phyloP scores from a whole-genome alignment of 805 yeast species.

The Kockiozyma suomiensis region DNA sequence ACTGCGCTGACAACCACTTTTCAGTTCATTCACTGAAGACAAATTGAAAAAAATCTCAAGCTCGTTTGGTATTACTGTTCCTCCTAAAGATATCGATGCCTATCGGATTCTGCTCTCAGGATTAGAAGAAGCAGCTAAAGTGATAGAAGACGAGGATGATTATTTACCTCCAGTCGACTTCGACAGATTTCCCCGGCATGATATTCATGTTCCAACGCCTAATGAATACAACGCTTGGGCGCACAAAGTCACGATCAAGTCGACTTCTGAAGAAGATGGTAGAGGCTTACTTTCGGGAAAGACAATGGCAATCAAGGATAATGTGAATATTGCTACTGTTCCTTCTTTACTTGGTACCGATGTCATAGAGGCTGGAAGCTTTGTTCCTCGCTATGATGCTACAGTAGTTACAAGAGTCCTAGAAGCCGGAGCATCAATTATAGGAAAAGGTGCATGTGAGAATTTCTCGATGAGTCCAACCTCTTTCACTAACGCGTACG shows the following conservation, averaged over 20 bases:
- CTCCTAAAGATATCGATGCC: constrained; percentile 23
- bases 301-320: constrained; percentile 44
- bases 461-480: constrained; percentile 44
- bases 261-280: constrained; percentile 35
- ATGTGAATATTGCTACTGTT: constrained; percentile 44
- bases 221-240: constrained; percentile 45
- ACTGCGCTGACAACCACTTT: no score
- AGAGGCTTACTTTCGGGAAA: constrained; percentile 39
- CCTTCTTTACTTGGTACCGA: constrained; percentile 47
- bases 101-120: constrained; percentile 27
- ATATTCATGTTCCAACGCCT: constrained; percentile 39
- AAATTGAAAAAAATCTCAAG: constrained; percentile 18
- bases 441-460: constrained; percentile 46
- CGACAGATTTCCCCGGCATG: constrained; percentile 43
- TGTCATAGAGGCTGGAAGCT: constrained; percentile 38
- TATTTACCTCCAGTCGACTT: constrained; percentile 41
- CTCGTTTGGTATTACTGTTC: constrained; percentile 19
- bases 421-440: constrained; percentile 44
- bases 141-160: constrained; percentile 35
- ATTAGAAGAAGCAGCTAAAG: constrained; percentile 26
- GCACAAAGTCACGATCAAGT: constrained; percentile 38
- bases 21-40: constrained; percentile 24
- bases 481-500: constrained; percentile 46
- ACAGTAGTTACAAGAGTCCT: constrained; percentile 45
- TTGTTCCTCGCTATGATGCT: constrained; percentile 45